Percentiles rank a stretch among this genome's conserved stretches.
phyloP scores from a whole-genome alignment of 2,329 filamentous ascomycete species.

The Phialophora expanda region DNA sequence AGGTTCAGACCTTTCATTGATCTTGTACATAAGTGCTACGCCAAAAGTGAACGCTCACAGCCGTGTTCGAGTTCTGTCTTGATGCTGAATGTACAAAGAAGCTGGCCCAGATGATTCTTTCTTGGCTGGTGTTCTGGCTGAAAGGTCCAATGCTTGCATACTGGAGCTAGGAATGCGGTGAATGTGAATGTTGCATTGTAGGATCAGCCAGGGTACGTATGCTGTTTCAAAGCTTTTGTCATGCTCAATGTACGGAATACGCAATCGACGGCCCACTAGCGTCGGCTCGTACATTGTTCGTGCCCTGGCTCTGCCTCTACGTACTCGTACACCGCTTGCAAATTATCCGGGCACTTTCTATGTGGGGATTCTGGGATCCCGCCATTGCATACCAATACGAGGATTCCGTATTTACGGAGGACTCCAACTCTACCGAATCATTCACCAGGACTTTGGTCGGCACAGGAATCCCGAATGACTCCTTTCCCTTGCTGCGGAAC shows the following conservation, averaged over 20 bases:
- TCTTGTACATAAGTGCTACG: constrained; percentile 19
- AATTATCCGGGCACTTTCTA: background rate
- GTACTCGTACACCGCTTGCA: background rate
- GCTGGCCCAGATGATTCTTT: background rate
- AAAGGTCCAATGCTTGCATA: background rate
- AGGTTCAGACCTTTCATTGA: constrained; percentile 51
- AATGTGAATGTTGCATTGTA: too few species aligned
- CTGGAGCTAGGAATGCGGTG: too few species aligned
- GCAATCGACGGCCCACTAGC: too few species aligned
- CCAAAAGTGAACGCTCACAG: background rate
- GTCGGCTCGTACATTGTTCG: too few species aligned
- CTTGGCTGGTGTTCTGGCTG: background rate
- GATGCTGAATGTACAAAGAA: background rate
- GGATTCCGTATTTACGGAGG: background rate
- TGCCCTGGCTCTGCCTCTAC: too few species aligned
- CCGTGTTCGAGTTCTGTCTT: background rate
- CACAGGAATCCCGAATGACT: background rate
- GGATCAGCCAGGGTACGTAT: too few species aligned
- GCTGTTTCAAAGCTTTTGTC: too few species aligned
- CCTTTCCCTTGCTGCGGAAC: background rate
- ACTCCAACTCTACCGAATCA: background rate
- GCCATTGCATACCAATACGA: background rate
- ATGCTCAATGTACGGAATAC: too few species aligned
- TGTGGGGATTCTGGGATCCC: background rate
- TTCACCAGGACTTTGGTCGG: background rate